phyloP scores from a whole-genome alignment of 139 green algal genomes.

The Haematococcus sp. region DNA sequence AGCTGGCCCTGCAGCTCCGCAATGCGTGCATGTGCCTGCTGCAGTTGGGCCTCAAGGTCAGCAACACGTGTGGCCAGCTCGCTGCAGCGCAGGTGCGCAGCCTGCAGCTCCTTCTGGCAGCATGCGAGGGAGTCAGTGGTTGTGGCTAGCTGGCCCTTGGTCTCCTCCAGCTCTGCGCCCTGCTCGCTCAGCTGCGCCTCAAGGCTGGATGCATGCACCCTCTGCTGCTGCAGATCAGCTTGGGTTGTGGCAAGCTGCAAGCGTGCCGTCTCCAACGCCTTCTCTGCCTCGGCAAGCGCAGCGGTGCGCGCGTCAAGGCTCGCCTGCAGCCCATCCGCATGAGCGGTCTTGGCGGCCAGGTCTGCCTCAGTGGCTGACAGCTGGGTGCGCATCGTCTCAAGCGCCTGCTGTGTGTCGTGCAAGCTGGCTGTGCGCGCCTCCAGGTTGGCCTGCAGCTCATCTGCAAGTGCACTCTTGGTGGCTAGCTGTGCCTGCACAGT shows the following conservation, averaged over 20 bases:
- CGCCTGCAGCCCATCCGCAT: background rate
- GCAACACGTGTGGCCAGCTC: background rate
- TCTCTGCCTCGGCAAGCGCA: background rate
- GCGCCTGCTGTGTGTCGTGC: too few relatives aligned
- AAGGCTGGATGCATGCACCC: background rate
- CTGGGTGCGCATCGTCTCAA: background rate
- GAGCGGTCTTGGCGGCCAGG: background rate
- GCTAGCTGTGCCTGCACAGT: too few relatives aligned
- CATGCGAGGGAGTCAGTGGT: background rate
- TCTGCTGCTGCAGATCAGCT: background rate
- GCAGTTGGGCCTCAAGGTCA: background rate
- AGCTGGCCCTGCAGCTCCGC: background rate
- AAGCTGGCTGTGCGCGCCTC: too few relatives aligned
- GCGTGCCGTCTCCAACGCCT: background rate
- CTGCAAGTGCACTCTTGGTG: too few relatives aligned
- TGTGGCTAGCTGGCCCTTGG: background rate
- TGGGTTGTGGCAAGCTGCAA: background rate
- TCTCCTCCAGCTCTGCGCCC: background rate
- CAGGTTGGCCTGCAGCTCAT: too few relatives aligned
- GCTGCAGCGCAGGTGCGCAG: background rate
- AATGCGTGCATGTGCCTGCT: background rate
- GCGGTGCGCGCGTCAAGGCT: background rate
- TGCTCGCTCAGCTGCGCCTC: background rate
- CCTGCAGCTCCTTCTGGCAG: background rate
- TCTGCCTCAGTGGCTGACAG: background rate